A percentile compares a stretch with the other conserved stretches of the same genome.
Conservation (phyloP, 2,329 filamentous ascomycete genomes). For the Colletotrichum costaricense region DNA sequence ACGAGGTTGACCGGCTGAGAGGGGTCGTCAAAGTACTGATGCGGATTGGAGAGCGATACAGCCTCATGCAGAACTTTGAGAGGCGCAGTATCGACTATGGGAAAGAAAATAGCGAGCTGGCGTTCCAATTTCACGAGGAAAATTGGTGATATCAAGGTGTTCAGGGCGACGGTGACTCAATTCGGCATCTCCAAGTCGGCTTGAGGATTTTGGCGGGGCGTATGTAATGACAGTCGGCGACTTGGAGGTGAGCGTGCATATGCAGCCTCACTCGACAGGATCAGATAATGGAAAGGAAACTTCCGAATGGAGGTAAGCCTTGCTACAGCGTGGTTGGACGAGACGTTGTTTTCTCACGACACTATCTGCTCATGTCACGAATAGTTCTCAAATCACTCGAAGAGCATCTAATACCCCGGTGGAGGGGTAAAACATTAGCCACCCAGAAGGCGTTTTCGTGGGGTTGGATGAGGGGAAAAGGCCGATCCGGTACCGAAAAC, state of each 20-base stretch:
- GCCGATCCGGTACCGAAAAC: slow-evolving; percentile 22
- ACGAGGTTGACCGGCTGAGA: background rate
- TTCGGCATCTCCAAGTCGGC: slow-evolving; percentile 1
- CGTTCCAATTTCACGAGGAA: background rate
- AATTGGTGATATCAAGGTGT: background rate
- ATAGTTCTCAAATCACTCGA: background rate
- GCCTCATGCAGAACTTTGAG: background rate
- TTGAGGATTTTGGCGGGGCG: background rate
- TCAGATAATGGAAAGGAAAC: background rate
- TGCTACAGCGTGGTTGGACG: background rate
- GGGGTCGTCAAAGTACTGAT: slow-evolving; percentile 4
- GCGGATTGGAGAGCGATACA: background rate
- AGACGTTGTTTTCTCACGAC: background rate
- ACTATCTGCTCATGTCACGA: background rate
- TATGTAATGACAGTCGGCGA: background rate
- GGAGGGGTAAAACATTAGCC: background rate
- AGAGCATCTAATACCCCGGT: background rate
- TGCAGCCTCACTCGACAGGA: background rate
- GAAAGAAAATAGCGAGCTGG: background rate
- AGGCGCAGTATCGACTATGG: background rate
- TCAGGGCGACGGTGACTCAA: background rate
- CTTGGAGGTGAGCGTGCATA: background rate
- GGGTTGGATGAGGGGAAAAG: slow-evolving; percentile 7
- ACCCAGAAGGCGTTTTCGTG: background rate
- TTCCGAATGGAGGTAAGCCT: background rate